Base-by-base conservation (phyloP, 352 stramenopile species). In the Phytopythium ostracodes region DNA sequence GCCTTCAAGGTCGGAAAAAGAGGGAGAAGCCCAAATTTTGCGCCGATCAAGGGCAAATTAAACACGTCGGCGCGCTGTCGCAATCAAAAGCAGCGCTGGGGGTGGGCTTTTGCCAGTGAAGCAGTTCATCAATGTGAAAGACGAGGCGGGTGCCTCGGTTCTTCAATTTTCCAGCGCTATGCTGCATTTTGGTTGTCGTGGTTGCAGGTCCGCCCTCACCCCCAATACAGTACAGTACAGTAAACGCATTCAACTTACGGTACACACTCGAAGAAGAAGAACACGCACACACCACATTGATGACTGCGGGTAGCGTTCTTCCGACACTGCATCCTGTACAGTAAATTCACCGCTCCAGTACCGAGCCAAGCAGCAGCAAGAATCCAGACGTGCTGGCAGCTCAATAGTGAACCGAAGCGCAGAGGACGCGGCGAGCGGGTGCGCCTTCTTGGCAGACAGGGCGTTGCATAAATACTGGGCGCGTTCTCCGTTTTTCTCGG, bases 1-100 rank as follows among this genome's bases (percentile, higher is more conserved):
- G 15, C 20, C n/a, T 49, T 49, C 42, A 49, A 49, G 42, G 42
- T 49, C 42, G 42, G 42, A 49, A 49, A 15, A 20, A 49, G 42
- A 11, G 20, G 42, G 40, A 44, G 40, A n/a, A 44, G 40, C 40
- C 40, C 42, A 49, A 49, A 49, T 49, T 49, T 49, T 49, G 42
- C 42, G n/a, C n/a, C 20, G 17, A 9, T 17, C 40, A 5, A 44
- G 15, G 6, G 40, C 40, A 43, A n/a, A 43, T n/a, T 12, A 43
- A 43, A 43, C 40, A 44, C 17, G 17, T 44, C 40, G 40, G 20
- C 40, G 40, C 2, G 9, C 40, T n/a, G n/a, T n/a, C 40, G 40
- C 40, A 44, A 44, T 44, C 17, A 44, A 44, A 44, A 44, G n/a
- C n/a, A n/a, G n/a, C n/a, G n/a, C n/a, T n/a, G n/a, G n/a, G n/a